Evolutionary conservation across 306 rosid species (phyloP).

Genomic region (Chamaecrista fasciculata): DNA sequence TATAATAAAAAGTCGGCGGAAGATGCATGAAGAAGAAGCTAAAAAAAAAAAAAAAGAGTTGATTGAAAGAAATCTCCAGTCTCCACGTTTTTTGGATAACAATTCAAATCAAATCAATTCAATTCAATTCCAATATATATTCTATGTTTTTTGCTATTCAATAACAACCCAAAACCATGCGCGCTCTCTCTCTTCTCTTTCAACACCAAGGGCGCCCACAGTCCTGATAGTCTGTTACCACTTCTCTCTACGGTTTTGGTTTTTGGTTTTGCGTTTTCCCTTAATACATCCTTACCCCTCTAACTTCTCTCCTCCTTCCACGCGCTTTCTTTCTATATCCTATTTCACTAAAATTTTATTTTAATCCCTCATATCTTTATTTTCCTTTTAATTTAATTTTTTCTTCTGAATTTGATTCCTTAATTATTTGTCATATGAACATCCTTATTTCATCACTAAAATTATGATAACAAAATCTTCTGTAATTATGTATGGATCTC

Average conservation of each 20-base stretch:
- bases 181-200: background rate
- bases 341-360: no score
- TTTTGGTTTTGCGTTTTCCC: background rate
- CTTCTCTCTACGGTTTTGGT: background rate
- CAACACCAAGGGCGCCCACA: conserved; percentile 31
- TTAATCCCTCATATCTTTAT: no score
- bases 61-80: background rate
- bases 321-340: background rate
- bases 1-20: background rate
- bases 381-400: no score
- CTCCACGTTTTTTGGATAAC: background rate
- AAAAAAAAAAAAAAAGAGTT: background rate
- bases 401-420: no score
- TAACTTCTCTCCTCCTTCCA: background rate
- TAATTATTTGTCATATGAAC: no score
- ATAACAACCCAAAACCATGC: conserved; percentile 14
- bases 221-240: background rate
- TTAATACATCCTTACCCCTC: background rate
- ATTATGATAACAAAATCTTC: no score
- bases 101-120: no score
- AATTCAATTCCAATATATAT: no score
- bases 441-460: no score
- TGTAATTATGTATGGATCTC: no score
- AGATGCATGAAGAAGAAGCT: background rate
- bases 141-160: no score